These are phyloP conservation scores for Agaricus sinodeliciosus DNA, from an alignment of 768 basidiomycete genomes.

Conservation along the genomic window DNA sequence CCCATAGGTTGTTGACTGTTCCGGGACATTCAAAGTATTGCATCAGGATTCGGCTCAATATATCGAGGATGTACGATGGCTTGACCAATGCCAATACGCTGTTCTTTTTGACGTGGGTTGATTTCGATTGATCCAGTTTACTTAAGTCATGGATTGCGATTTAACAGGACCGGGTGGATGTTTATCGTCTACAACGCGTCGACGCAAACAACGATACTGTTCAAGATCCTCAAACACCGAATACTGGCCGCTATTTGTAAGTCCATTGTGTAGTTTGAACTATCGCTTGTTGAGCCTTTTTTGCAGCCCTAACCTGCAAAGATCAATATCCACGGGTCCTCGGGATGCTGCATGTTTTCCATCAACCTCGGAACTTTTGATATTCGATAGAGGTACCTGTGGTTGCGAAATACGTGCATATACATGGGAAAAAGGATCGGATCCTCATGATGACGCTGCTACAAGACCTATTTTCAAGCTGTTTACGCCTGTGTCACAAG, in stretches of 20 bases:
- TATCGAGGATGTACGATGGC: constrained; percentile 30
- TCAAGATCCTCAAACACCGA: constrained; percentile 1
- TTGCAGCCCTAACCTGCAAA: constrained; percentile 6
- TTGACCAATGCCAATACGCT: constrained; percentile 31
- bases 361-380: constrained; percentile 7
- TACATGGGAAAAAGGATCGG: background rate
- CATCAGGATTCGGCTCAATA: constrained; percentile 19
- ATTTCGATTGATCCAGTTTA: background rate
- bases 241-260: constrained; percentile 1
- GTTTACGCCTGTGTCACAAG: background rate
- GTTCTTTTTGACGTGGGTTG: constrained; percentile 31
- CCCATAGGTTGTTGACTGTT: constrained; percentile 33
- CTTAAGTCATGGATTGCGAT: background rate
- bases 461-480: background rate
- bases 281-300: background rate
- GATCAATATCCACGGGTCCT: constrained; percentile 1
- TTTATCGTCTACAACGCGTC: constrained; percentile 26
- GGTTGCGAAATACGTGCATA: constrained; percentile 18
- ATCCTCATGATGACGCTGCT: background rate
- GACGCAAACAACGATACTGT: constrained; percentile 29
- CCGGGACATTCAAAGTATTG: constrained; percentile 22
- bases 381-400: constrained; percentile 13
- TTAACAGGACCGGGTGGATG: constrained; percentile 32
- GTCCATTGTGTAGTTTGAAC: background rate
- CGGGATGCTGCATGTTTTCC: constrained; percentile 12